phyloP scores from a whole-genome alignment of 208 protist species.

The Trypanosoma avium region DNA sequence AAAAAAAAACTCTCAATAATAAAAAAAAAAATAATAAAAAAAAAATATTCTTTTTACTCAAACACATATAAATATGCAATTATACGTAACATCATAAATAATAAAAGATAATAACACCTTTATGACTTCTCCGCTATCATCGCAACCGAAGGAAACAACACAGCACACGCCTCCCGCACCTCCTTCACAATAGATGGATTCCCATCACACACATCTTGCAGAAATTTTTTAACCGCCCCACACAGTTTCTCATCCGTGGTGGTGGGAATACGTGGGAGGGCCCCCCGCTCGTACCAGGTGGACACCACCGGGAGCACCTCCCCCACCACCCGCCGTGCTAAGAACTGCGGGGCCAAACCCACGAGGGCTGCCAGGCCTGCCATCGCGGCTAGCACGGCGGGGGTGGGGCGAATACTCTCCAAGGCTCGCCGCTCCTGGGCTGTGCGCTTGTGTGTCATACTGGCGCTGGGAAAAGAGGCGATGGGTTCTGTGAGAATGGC shows the following conservation, averaged over 20 bases:
- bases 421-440: constrained; percentile 56
- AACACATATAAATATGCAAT: no score
- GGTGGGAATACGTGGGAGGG: constrained; percentile 65
- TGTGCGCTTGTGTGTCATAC: constrained; percentile 28
- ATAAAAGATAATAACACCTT: no score
- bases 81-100: no score
- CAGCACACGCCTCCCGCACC: not conserved
- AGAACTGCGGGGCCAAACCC: constrained; percentile 59
- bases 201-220: constrained; percentile 8
- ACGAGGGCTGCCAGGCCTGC: constrained; percentile 57
- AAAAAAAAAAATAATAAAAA: constrained; percentile 4
- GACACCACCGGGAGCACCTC: constrained; percentile 74
- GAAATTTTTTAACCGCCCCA: constrained; percentile 29
- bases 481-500: constrained; percentile 77
- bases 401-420: constrained; percentile 46
- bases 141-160: constrained; percentile 6
- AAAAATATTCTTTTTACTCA: not conserved
- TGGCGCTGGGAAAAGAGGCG: constrained; percentile 32
- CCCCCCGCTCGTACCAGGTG: constrained; percentile 75
- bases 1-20: not conserved
- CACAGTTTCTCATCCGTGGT: constrained; percentile 66
- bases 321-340: constrained; percentile 63
- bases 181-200: constrained; percentile 16
- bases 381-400: constrained; percentile 51
- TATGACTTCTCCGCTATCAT: not conserved